Base-by-base conservation (phyloP, 2,329 filamentous ascomycete genomes). In the Colletotrichum paranaense region DNA sequence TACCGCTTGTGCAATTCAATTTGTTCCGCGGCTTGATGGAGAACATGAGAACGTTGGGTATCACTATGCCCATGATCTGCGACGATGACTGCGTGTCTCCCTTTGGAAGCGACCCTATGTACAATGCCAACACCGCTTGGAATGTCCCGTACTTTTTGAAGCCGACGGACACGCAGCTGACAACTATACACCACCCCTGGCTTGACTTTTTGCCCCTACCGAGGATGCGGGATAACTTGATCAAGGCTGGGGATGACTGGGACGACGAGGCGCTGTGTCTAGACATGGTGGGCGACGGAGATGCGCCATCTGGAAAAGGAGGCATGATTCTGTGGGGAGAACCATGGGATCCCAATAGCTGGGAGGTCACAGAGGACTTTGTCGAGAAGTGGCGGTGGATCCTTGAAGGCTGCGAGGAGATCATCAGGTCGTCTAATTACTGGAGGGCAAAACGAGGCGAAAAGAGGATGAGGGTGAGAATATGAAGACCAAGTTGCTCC, bases 311-410 rank as follows among this genome's bases (percentile, higher is more conserved):
- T 28, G 62, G 53, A 16, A 76, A 75, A 62, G 78, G 80, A 14
- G 82, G 79, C 3, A 59, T 88, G 2, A 80, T 88, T 22, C 84
- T 88, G 1, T 89, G 87, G 87, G 85, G 86, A 0, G 83, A 86
- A 6, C 80, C 87, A 0, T 85, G 82, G 79, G 81, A 88, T 52
- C 68, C 80, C 1, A 71, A 73, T 0, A 84, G 81, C 19, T 89
- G 87, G 88, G 88, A 89, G 73, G 79, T 85, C 3, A 87, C 82
- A 0, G 80, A 81, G 19, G 68, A 68, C 0, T 88, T 89, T 75
- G 74, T 85, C 1, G 78, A 77, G 49, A 88, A 87, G 73, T 89
- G 86, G 85, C 79, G 76, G 1, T 81, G 81, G 79, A 60, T 85
- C 5, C 62, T 86, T 0, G 73, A 76, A 2, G 84, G 81, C 0